Conservation (phyloP, 2,329 filamentous ascomycete species). For the Microsporum canis region DNA sequence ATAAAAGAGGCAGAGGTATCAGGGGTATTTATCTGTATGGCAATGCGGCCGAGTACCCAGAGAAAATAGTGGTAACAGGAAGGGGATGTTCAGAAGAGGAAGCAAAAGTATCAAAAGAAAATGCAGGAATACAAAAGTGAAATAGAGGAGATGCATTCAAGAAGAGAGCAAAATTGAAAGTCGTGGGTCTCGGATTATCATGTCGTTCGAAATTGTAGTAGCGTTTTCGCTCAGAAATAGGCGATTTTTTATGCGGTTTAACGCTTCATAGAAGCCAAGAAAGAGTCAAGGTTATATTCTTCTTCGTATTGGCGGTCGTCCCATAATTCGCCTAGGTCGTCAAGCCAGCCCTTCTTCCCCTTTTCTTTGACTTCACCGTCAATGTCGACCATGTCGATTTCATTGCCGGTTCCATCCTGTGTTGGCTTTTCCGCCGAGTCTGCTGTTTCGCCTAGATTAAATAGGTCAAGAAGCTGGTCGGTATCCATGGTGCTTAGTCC, state of each 20-base stretch:
- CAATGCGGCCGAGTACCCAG: not conserved
- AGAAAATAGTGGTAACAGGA: not conserved
- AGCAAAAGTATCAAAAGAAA: not conserved
- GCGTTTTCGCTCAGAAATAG: not conserved
- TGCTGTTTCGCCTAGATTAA: conserved; percentile 69
- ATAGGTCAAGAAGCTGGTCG: conserved; percentile 92
- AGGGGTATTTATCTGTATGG: not conserved
- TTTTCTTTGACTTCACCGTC: conserved; percentile 86
- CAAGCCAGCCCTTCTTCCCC: conserved; percentile 91
- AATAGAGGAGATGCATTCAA: not conserved
- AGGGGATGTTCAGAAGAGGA: not conserved
- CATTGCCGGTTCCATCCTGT: conserved; percentile 48
- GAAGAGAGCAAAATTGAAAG: not conserved
- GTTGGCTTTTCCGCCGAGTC: conserved; percentile 48
- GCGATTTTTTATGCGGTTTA: not conserved
- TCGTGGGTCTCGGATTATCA: not conserved
- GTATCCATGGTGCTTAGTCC: conserved; percentile 94
- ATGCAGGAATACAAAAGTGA: not conserved
- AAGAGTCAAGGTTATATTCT: conserved; percentile 91
- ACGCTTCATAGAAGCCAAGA: conserved; percentile 79
- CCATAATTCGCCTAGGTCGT: conserved; percentile 92
- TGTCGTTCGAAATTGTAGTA: not conserved
- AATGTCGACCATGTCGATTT: conserved; percentile 74
- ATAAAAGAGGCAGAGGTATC: not conserved
- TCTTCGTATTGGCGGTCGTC: conserved; percentile 97